A percentile compares a stretch with the other conserved stretches of the same genome.
Conservation (phyloP, 352 stramenopile genomes). For the Achlya hypogyna region DNA sequence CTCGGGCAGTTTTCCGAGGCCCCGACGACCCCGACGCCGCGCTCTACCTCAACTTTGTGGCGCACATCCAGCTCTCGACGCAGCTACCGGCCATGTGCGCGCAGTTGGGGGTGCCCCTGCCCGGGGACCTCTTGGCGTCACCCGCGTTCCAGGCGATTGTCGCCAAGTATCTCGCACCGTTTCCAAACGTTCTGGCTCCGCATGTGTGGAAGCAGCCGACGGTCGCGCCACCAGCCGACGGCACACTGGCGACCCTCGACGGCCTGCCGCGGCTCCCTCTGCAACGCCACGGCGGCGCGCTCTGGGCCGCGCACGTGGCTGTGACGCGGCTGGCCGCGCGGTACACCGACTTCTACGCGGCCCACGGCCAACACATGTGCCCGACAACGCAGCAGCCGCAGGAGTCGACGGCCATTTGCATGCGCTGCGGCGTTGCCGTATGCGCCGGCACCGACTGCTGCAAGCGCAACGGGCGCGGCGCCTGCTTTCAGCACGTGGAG, state of each 20-base stretch:
- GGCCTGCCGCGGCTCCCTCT: constrained; percentile 22
- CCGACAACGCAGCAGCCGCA: constrained; percentile 58
- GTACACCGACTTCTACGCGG: constrained; percentile 72
- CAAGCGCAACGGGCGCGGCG: constrained; percentile 42
- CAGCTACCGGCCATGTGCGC: constrained; percentile 66
- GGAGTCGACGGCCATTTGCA: constrained; percentile 72
- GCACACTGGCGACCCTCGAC: constrained; percentile 40
- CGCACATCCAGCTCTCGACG: constrained; percentile 58
- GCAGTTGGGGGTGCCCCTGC: constrained; percentile 56
- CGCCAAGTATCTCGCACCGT: neutral
- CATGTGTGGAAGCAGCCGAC: neutral
- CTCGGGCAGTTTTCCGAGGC: constrained; percentile 64
- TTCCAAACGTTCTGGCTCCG: neutral
- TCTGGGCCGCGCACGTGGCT: constrained; percentile 3
- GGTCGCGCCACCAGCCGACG: constrained; percentile 26
- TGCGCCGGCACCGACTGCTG: constrained; percentile 79
- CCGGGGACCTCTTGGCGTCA: constrained; percentile 39
- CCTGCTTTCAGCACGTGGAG: constrained; percentile 65
- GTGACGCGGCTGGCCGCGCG: constrained; percentile 49
- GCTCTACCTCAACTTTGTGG: constrained; percentile 73
- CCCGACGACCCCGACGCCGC: constrained; percentile 64
- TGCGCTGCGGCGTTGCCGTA: constrained; percentile 65
- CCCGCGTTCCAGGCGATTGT: neutral
- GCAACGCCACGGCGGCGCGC: neutral
- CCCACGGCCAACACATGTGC: constrained; percentile 50